Percentiles rank a stretch among this genome's conserved stretches.
These are phyloP conservation scores for Dipteronia dyeriana DNA, from an alignment of 345 rosid species.

Conservation along the genomic window DNA sequence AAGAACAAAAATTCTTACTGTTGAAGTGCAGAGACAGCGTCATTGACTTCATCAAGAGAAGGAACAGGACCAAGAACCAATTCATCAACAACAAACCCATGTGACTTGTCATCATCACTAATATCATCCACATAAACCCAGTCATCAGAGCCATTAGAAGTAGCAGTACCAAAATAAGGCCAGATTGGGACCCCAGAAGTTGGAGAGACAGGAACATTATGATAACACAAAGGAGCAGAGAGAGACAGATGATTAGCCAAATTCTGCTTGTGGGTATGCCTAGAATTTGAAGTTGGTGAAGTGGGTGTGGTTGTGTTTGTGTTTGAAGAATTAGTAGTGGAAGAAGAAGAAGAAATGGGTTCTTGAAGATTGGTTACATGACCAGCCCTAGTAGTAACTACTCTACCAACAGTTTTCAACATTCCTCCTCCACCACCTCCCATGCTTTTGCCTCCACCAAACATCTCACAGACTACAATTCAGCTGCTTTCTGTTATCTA, in stretches of 20 bases:
- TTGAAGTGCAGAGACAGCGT: slow-evolving; percentile 72
- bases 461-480: slow-evolving; percentile 24
- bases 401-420: slow-evolving; percentile 53
- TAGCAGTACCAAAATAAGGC: slow-evolving; percentile 33
- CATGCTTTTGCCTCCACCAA: slow-evolving; percentile 62
- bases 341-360: slow-evolving; percentile 42
- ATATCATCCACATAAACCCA: slow-evolving; percentile 58
- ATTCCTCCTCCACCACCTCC: slow-evolving; percentile 59
- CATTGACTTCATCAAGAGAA: slow-evolving; percentile 67
- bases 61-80: slow-evolving; percentile 60
- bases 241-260: slow-evolving; percentile 34
- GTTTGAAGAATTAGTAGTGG: neutral
- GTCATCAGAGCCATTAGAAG: slow-evolving; percentile 43
- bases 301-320: slow-evolving; percentile 18
- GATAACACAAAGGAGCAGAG: slow-evolving; percentile 33
- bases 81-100: slow-evolving; percentile 38
- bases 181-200: slow-evolving; percentile 30
- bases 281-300: slow-evolving; percentile 37
- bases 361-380: slow-evolving; percentile 49
- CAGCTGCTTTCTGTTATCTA: neutral
- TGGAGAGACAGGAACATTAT: slow-evolving; percentile 35
- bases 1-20: slow-evolving; percentile 43
- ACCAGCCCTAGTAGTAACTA: slow-evolving; percentile 49
- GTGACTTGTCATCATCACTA: slow-evolving; percentile 27
- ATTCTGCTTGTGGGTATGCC: slow-evolving; percentile 24